A percentile compares a stretch with the other conserved stretches of the same genome.
phyloP scores from a whole-genome alignment of 768 basidiomycete species.

The Podaxis carcinomalis region DNA sequence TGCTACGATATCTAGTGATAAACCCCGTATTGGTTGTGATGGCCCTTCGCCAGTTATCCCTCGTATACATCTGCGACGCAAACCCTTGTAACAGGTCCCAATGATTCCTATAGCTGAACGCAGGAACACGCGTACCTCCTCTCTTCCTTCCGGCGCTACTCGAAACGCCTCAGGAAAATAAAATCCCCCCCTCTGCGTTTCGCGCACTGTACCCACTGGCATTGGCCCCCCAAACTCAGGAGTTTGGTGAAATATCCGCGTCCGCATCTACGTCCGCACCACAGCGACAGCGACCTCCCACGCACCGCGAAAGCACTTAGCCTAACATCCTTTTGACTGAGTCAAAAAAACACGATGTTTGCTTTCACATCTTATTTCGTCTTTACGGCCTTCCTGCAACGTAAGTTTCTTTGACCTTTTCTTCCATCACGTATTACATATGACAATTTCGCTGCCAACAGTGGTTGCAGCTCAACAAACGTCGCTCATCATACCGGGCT shows the following conservation, averaged over 20 bases:
- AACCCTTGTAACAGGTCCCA: background rate
- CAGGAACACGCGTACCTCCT: background rate
- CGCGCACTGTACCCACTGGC: background rate
- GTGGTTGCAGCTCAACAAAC: conserved; percentile 20
- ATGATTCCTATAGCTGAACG: background rate
- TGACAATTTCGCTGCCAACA: background rate
- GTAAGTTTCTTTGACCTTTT: background rate
- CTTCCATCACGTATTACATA: background rate
- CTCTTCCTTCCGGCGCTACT: background rate
- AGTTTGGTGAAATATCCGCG: conserved; percentile 1
- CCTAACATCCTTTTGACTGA: background rate
- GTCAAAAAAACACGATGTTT: conserved; percentile 1
- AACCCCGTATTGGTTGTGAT: no score
- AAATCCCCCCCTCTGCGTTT: background rate
- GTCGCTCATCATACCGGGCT: conserved; percentile 22
- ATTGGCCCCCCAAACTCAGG: conserved; percentile 3
- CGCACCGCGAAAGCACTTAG: background rate
- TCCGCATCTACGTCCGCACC: background rate
- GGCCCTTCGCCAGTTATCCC: no score
- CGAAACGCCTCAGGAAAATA: background rate
- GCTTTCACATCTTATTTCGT: background rate
- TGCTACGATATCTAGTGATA: background rate
- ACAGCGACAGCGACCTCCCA: background rate
- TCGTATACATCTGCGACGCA: background rate
- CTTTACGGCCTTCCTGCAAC: conserved; percentile 1